Percentiles rank a stretch among this genome's conserved stretches.
phyloP scores from a whole-genome alignment of 441 rosid genomes.

The Metrosideros polymorpha region DNA sequence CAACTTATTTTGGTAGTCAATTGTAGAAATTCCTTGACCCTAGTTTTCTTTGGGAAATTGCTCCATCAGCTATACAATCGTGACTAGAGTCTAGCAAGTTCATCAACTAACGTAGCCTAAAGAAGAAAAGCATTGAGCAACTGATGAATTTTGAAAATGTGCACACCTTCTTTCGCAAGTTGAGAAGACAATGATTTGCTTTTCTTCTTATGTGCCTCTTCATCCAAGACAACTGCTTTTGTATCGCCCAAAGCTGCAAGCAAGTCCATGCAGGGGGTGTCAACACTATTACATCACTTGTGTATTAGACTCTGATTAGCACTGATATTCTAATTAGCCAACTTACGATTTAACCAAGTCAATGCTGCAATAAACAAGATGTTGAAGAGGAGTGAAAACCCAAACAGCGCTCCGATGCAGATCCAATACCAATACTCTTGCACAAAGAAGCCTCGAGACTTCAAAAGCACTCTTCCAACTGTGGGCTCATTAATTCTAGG shows the following conservation, averaged over 20 bases:
- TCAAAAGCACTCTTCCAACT: background rate
- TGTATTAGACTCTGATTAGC: background rate
- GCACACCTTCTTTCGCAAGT: background rate
- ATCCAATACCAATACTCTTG: background rate
- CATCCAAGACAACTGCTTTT: background rate
- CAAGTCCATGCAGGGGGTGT: background rate
- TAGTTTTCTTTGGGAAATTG: background rate
- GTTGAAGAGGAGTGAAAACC: background rate
- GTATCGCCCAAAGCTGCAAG: background rate
- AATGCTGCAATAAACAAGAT: background rate
- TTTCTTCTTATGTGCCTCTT: background rate
- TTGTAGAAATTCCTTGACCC: background rate
- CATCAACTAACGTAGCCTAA: background rate
- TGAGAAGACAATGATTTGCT: background rate
- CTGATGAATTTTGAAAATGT: background rate
- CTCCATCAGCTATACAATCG: background rate
- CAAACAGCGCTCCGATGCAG: background rate
- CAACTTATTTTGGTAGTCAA: background rate
- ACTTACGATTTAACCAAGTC: background rate
- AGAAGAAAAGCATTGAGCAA: background rate
- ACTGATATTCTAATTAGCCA: background rate
- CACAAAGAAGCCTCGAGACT: background rate
- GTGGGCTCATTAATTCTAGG: background rate
- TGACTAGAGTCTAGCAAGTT: background rate
- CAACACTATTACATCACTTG: background rate